Conservation (phyloP, 345 rosid species). For the Luvunga scandens region DNA sequence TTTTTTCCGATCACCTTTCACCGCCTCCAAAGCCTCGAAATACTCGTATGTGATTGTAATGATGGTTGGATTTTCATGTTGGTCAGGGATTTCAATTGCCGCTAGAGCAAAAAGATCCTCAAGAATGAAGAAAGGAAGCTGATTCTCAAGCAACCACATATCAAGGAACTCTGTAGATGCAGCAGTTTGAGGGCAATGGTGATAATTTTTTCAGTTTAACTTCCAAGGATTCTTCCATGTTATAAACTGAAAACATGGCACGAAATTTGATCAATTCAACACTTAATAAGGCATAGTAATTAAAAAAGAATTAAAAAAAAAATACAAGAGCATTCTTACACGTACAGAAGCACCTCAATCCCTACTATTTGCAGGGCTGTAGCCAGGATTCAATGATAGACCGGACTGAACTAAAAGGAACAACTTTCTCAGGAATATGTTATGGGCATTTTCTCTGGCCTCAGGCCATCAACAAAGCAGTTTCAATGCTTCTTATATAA, state of each 20-base stretch:
- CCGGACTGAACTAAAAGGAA: not conserved
- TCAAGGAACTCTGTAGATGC: conserved; percentile 19
- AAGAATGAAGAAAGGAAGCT: conserved; percentile 11
- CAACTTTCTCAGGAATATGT: not conserved
- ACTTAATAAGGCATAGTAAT: no score
- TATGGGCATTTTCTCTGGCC: not conserved
- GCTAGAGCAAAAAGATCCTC: not conserved
- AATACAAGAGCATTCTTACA: not conserved
- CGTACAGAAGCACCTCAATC: not conserved
- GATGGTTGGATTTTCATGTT: not conserved
- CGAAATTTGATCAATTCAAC: no score
- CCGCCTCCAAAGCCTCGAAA: not conserved
- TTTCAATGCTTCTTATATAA: not conserved
- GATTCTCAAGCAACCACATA: conserved; percentile 16
- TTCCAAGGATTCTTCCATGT: not conserved
- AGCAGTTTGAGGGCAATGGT: not conserved
- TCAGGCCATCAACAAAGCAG: not conserved
- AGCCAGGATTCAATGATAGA: not conserved
- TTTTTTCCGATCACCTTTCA: not conserved
- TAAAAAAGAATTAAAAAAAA: no score
- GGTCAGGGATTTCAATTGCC: not conserved
- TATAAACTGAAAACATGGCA: not conserved
- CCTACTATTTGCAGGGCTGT: not conserved
- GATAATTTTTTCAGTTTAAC: not conserved
- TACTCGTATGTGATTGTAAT: not conserved